Evolutionary conservation across 2,329 filamentous ascomycete genomes (phyloP).

Genomic region (Penicillium psychrosexuale): DNA sequence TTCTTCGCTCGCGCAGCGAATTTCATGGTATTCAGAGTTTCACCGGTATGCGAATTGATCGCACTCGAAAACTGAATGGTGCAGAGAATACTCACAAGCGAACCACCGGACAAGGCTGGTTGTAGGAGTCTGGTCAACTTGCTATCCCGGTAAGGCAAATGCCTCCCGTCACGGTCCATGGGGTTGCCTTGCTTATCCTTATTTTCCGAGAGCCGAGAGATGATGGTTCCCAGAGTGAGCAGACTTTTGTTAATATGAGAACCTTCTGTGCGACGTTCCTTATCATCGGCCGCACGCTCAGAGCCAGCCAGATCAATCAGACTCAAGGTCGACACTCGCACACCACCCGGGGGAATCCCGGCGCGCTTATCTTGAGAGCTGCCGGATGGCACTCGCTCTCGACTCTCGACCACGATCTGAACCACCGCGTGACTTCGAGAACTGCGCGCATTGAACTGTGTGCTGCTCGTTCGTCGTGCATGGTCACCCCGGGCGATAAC

Average conservation of each 20-base stretch:
- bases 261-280: constrained; percentile 89
- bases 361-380: constrained; percentile 61
- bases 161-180: constrained; percentile 79
- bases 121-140: constrained; percentile 92
- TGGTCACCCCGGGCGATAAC: constrained; percentile 95
- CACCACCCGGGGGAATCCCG: constrained; percentile 74
- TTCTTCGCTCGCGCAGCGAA: constrained; percentile 97
- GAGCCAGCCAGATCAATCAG: constrained; percentile 95
- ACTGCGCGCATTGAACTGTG: constrained; percentile 93
- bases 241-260: constrained; percentile 99
- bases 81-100: constrained; percentile 93
- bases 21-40: constrained; percentile 94
- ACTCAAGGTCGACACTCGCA: constrained; percentile 90
- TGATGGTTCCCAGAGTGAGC: constrained; percentile 91
- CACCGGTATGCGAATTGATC: constrained; percentile 71
- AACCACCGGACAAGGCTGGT: constrained; percentile 86
- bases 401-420: constrained; percentile 95
- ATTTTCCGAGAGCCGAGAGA: constrained; percentile 82
- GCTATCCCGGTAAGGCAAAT: constrained; percentile 94
- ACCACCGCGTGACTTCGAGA: constrained; percentile 98
- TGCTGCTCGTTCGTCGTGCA: constrained; percentile 84
- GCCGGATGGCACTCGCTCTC: constrained; percentile 70
- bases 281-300: constrained; percentile 91
- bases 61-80: constrained; percentile 83
- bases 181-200: constrained; percentile 76